A percentile compares a stretch with the other conserved stretches of the same genome.
phyloP scores from a whole-genome alignment of 495 filamentous ascomycete species.

The Staphylotrichum tortipilum region DNA sequence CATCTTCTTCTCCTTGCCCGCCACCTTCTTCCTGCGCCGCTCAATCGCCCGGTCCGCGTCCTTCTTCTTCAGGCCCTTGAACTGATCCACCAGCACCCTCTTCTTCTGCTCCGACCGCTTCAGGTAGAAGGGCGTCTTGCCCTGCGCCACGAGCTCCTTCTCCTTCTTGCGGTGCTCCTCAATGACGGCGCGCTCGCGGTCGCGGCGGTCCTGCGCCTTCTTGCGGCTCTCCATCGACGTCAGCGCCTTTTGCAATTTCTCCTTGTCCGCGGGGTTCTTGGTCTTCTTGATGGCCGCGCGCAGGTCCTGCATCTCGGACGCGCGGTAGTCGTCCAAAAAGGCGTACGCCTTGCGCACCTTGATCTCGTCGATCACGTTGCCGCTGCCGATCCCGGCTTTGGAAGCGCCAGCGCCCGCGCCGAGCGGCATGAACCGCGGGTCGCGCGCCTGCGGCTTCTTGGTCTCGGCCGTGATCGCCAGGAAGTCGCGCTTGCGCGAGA shows the following conservation, averaged over 20 bases:
- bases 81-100: conserved; percentile 67
- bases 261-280: conserved; percentile 53
- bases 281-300: conserved; percentile 55
- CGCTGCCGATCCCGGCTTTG: background rate
- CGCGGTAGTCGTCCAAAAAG: conserved; percentile 80
- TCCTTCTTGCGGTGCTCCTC: conserved; percentile 70
- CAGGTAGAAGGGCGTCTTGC: conserved; percentile 88
- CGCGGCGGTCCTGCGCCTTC: conserved; percentile 58
- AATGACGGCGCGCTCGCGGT: conserved; percentile 55
- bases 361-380: conserved; percentile 42
- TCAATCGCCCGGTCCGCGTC: conserved; percentile 74
- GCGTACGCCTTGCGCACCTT: conserved; percentile 60
- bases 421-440: conserved; percentile 65
- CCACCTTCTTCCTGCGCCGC: conserved; percentile 74
- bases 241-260: conserved; percentile 57
- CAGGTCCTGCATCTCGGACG: conserved; percentile 66
- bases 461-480: conserved; percentile 46
- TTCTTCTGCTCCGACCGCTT: conserved; percentile 90
- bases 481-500: conserved; percentile 68
- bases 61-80: conserved; percentile 66
- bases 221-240: conserved; percentile 60
- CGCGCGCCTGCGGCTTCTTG: conserved; percentile 53
- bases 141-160: conserved; percentile 71
- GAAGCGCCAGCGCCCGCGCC: conserved; percentile 43
- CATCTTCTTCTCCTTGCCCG: conserved; percentile 68